A percentile compares a stretch with the other conserved stretches of the same genome.
Evolutionary conservation across 2,329 filamentous ascomycete species (phyloP).

Genomic region (Aplosporella prunicola): DNA sequence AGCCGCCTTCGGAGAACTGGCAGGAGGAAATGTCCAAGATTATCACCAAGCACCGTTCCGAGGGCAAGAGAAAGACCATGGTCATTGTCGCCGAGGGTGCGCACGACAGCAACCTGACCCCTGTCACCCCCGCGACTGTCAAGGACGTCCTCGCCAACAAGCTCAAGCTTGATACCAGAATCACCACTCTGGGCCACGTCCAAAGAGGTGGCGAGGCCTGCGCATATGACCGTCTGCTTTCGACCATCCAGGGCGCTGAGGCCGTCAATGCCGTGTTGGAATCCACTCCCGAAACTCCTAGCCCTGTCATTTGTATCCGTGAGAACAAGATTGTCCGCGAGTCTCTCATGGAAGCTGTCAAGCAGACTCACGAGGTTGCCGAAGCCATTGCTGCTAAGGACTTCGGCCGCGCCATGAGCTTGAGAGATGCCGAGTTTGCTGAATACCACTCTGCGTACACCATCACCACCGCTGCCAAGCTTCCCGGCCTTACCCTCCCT

Average conservation of each 20-base stretch:
- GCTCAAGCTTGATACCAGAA: slow-evolving; percentile 78
- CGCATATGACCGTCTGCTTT: slow-evolving; percentile 88
- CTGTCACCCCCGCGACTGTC: slow-evolving; percentile 71
- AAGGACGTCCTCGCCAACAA: slow-evolving; percentile 79
- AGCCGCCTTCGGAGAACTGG: slow-evolving; percentile 81
- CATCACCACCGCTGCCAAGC: slow-evolving; percentile 76
- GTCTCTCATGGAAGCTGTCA: slow-evolving; percentile 79
- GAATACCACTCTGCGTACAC: slow-evolving; percentile 87
- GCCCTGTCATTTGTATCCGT: slow-evolving; percentile 89
- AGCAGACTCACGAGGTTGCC: slow-evolving; percentile 74
- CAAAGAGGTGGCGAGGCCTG: slow-evolving; percentile 88
- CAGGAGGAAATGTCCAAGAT: slow-evolving; percentile 76
- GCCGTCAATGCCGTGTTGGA: slow-evolving; percentile 87
- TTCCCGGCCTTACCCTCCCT: slow-evolving; percentile 59
- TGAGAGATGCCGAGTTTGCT: slow-evolving; percentile 86
- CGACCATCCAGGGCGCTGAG: slow-evolving; percentile 87
- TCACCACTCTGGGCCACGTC: slow-evolving; percentile 94
- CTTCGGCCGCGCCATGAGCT: slow-evolving; percentile 76
- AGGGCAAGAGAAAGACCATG: slow-evolving; percentile 95
- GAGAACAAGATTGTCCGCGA: slow-evolving; percentile 97
- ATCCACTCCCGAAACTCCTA: slow-evolving; percentile 78
- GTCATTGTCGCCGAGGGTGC: slow-evolving; percentile 97
- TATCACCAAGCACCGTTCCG: slow-evolving; percentile 68
- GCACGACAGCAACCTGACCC: slow-evolving; percentile 71
- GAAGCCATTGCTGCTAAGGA: slow-evolving; percentile 74